These are phyloP conservation scores for Lentinus tigrinus DNA, from an alignment of 768 basidiomycete genomes.

Conservation along the genomic window DNA sequence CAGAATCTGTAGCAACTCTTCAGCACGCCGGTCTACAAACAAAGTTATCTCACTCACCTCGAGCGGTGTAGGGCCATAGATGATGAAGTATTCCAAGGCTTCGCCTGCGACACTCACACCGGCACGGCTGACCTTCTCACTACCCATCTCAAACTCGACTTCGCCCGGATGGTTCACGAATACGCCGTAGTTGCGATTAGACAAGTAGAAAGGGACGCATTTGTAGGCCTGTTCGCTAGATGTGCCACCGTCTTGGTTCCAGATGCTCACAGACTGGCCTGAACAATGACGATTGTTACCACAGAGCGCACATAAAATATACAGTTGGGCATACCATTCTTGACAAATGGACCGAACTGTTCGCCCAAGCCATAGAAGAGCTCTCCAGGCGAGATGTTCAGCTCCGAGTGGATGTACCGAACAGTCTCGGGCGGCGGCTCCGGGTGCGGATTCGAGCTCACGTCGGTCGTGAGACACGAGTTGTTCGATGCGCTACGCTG, in stretches of 20 bases:
- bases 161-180: slow-evolving; percentile 78
- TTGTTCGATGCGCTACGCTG: slow-evolving; percentile 48
- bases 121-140: slow-evolving; percentile 63
- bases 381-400: slow-evolving; percentile 68
- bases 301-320: not conserved
- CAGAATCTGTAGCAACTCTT: slow-evolving; percentile 42
- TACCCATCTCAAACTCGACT: slow-evolving; percentile 71
- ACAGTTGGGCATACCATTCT: slow-evolving; percentile 57
- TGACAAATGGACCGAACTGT: slow-evolving; percentile 72
- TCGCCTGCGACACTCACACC: slow-evolving; percentile 64
- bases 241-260: slow-evolving; percentile 79
- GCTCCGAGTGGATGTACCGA: slow-evolving; percentile 55
- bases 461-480: slow-evolving; percentile 56
- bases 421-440: slow-evolving; percentile 39
- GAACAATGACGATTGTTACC: not conserved
- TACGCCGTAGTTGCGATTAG: slow-evolving; percentile 69
- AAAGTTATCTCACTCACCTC: slow-evolving; percentile 39
- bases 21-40: not conserved
- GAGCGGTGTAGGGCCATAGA: slow-evolving; percentile 66
- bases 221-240: slow-evolving; percentile 68
- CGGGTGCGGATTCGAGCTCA: slow-evolving; percentile 57
- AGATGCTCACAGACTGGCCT: slow-evolving; percentile 61
- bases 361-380: slow-evolving; percentile 75
- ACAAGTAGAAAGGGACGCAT: slow-evolving; percentile 68
- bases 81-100: slow-evolving; percentile 67